Evolutionary conservation across 345 rosid species (phyloP).

Genomic region (Pugionium dolabratum): DNA sequence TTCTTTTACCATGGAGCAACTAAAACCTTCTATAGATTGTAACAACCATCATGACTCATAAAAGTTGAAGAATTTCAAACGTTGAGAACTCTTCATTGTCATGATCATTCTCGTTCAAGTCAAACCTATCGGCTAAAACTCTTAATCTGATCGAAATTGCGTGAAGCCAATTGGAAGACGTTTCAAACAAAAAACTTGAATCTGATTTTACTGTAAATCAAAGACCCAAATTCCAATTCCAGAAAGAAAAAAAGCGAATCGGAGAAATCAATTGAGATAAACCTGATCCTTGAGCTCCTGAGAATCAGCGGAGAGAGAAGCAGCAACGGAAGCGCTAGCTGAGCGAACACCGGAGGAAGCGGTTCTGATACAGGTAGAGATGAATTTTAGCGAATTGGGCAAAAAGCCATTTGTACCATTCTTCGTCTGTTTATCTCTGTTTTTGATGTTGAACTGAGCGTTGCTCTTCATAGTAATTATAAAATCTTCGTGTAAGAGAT

Average conservation of each 20-base stretch:
- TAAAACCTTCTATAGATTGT: slow-evolving; percentile 5
- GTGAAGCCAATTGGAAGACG: no score
- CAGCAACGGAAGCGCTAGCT: slow-evolving; percentile 81
- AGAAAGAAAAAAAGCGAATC: no score
- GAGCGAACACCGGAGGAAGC: slow-evolving; percentile 96
- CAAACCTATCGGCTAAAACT: slow-evolving; percentile 18
- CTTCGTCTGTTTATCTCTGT: slow-evolving; percentile 42
- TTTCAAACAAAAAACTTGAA: no score
- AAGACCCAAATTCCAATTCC: no score
- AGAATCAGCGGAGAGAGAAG: slow-evolving; percentile 68
- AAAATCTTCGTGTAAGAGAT: slow-evolving; percentile 9
- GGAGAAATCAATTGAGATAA: not conserved
- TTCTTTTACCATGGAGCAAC: no score
- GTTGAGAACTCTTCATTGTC: not conserved
- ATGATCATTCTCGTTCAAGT: slow-evolving; percentile 26
- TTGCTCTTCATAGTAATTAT: slow-evolving; percentile 68
- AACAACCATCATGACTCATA: not conserved
- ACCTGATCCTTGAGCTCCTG: slow-evolving; percentile 80
- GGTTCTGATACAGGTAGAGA: slow-evolving; percentile 80
- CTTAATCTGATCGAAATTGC: no score
- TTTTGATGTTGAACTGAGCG: slow-evolving; percentile 41
- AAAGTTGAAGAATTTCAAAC: not conserved
- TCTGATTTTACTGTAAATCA: no score
- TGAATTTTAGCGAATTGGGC: slow-evolving; percentile 79
- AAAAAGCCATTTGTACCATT: slow-evolving; percentile 52